These are phyloP conservation scores for Dimocarpus longan DNA, from an alignment of 345 rosid species.

Conservation along the genomic window DNA sequence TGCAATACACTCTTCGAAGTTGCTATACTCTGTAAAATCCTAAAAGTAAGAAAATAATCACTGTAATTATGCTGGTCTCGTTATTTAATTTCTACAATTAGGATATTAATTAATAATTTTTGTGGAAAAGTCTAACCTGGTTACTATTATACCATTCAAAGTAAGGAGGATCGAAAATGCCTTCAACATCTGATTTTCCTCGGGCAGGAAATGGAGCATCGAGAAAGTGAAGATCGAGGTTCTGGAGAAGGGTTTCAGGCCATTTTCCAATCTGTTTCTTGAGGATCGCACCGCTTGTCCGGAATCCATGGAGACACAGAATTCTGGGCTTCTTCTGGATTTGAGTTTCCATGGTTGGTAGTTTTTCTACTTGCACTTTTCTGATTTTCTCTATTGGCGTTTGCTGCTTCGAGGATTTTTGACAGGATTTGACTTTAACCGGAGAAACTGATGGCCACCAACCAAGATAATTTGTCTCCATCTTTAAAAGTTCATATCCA, in stretches of 20 bases:
- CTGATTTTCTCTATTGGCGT: background rate
- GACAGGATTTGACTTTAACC: background rate
- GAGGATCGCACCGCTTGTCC: slow-evolving; percentile 52
- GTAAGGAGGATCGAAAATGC: slow-evolving; percentile 57
- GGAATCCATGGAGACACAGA: slow-evolving; percentile 57
- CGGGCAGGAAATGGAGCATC: slow-evolving; percentile 47
- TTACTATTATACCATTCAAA: slow-evolving; percentile 54
- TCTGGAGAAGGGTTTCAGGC: slow-evolving; percentile 44
- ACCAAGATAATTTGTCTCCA: background rate
- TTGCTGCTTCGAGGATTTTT: background rate
- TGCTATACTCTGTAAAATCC: slow-evolving; percentile 42
- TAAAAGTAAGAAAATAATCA: background rate
- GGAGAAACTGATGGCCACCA: background rate
- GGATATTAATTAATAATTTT: background rate
- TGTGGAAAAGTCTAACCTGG: slow-evolving; percentile 28
- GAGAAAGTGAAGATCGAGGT: slow-evolving; percentile 48
- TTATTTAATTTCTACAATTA: background rate
- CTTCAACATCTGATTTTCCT: slow-evolving; percentile 44
- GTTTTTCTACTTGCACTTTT: background rate
- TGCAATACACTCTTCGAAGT: slow-evolving; percentile 46
- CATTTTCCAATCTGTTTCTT: slow-evolving; percentile 37
- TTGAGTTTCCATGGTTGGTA: slow-evolving; percentile 21
- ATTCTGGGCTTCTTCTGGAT: slow-evolving; percentile 45
- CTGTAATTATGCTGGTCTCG: background rate
- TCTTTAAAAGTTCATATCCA: no score